Percentiles rank a stretch among this genome's conserved stretches.
These are phyloP conservation scores for Botrytis cinerea DNA, from an alignment of 2,329 filamentous ascomycete genomes.

Conservation along the genomic window DNA sequence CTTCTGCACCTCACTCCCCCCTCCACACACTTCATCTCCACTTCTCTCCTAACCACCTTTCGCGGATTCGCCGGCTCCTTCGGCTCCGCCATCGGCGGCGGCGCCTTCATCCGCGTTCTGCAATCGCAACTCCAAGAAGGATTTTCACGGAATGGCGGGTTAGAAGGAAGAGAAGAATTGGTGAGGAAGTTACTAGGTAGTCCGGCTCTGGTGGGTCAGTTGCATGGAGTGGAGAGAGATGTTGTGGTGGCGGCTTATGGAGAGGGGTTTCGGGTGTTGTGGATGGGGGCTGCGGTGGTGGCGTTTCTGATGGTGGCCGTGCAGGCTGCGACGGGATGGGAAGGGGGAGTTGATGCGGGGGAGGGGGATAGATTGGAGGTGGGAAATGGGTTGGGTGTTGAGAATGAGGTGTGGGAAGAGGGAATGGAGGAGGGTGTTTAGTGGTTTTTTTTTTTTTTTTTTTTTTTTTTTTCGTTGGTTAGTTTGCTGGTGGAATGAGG, in stretches of 20 bases:
- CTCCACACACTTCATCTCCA: slow-evolving; percentile 72
- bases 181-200: slow-evolving; percentile 59
- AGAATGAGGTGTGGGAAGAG: slow-evolving; percentile 23
- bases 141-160: slow-evolving; percentile 40
- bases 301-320: slow-evolving; percentile 51
- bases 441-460: too few relatives aligned
- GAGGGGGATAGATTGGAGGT: slow-evolving; percentile 5
- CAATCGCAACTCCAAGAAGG: slow-evolving; percentile 42
- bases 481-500: not conserved
- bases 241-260: slow-evolving; percentile 57
- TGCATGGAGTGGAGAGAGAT: slow-evolving; percentile 51
- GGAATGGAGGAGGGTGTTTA: slow-evolving; percentile 22
- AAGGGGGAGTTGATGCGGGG: not conserved
- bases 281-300: slow-evolving; percentile 53
- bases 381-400: slow-evolving; percentile 14
- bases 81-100: slow-evolving; percentile 76
- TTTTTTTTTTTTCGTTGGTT: too few relatives aligned
- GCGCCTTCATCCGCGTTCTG: slow-evolving; percentile 44
- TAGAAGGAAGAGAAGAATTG: slow-evolving; percentile 44
- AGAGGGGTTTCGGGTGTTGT: slow-evolving; percentile 54
- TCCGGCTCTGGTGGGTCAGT: slow-evolving; percentile 53
- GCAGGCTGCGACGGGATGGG: slow-evolving; percentile 62
- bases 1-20: slow-evolving; percentile 69
- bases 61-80: slow-evolving; percentile 81
- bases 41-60: slow-evolving; percentile 76